Evolutionary conservation across 2,329 filamentous ascomycete species (phyloP).

Genomic region (Eurotiales sp.): DNA sequence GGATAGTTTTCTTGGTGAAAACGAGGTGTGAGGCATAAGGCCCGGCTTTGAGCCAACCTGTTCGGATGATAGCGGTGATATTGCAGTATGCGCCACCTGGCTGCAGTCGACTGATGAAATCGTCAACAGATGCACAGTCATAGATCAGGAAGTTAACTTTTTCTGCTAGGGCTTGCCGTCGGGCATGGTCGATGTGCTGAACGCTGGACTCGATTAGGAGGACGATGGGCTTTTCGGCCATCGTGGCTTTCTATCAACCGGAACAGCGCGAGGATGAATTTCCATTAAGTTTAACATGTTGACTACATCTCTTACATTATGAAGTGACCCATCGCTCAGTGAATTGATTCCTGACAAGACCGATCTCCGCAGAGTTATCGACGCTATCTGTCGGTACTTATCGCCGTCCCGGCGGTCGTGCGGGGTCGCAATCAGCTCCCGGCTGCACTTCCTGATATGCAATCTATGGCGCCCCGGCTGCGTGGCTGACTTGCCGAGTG

Average conservation of each 20-base stretch:
- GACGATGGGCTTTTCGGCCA: slow-evolving; percentile 7
- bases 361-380: not conserved
- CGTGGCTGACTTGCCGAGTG: slow-evolving; percentile 7
- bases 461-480: slow-evolving; percentile 8
- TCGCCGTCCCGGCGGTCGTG: not conserved
- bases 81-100: slow-evolving; percentile 26
- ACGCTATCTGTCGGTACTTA: slow-evolving; percentile 1
- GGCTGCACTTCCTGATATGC: not conserved
- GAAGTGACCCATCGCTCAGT: not conserved
- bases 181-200: slow-evolving; percentile 9
- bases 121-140: slow-evolving; percentile 10
- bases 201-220: slow-evolving; percentile 10
- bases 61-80: slow-evolving; percentile 28
- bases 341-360: slow-evolving; percentile 3
- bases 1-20: slow-evolving; percentile 22
- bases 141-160: slow-evolving; percentile 14
- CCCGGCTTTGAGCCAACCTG: slow-evolving; percentile 31
- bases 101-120: slow-evolving; percentile 19
- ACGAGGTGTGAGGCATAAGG: slow-evolving; percentile 24
- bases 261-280: not conserved
- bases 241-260: slow-evolving; percentile 6
- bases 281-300: not conserved
- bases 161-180: slow-evolving; percentile 10
- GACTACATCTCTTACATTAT: not conserved
- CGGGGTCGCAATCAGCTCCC: not conserved